A percentile compares a stretch with the other conserved stretches of the same genome.
Evolutionary conservation across 2,329 filamentous ascomycete species (phyloP).

Genomic region (Aureobasidium subglaciale): DNA sequence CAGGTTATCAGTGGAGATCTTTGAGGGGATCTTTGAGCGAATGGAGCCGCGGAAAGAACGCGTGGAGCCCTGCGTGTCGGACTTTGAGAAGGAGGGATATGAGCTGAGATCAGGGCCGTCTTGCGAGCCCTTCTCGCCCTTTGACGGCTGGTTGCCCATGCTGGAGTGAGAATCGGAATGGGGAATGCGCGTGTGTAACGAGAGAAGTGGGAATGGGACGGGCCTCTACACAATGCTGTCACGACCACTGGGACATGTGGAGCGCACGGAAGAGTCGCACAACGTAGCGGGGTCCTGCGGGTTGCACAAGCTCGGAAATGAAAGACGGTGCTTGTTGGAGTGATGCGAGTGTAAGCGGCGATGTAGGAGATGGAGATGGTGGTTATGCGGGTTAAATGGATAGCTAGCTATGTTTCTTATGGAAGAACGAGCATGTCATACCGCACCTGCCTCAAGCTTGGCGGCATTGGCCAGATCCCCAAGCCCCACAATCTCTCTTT

Average conservation of each 20-base stretch:
- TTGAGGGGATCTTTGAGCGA: conserved; percentile 80
- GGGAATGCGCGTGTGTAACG: conserved; percentile 8
- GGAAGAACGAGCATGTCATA: neutral
- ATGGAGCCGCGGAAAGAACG: conserved; percentile 76
- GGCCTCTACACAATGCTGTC: conserved; percentile 40
- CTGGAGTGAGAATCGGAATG: neutral
- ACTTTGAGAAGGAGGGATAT: conserved; percentile 85
- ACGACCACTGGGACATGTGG: conserved; percentile 29
- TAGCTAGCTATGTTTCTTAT: neutral
- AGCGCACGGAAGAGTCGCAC: conserved; percentile 9
- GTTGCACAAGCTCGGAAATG: neutral
- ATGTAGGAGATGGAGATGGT: neutral
- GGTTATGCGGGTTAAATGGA: neutral
- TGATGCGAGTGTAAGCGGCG: neutral
- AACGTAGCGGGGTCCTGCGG: neutral
- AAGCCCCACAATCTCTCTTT: too few relatives aligned
- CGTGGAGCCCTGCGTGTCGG: conserved; percentile 86
- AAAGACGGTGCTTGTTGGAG: neutral
- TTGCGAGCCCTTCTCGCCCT: conserved; percentile 41
- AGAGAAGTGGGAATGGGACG: neutral
- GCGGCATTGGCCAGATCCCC: too few relatives aligned
- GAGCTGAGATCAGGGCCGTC: conserved; percentile 62
- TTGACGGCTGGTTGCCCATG: conserved; percentile 75
- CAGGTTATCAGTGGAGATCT: conserved; percentile 66
- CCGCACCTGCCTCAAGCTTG: too few relatives aligned